A percentile compares a stretch with the other conserved stretches of the same genome.
These are phyloP conservation scores for Schwanniomyces pseudopolymorphus DNA, from an alignment of 805 yeast species.

Conservation along the genomic window DNA sequence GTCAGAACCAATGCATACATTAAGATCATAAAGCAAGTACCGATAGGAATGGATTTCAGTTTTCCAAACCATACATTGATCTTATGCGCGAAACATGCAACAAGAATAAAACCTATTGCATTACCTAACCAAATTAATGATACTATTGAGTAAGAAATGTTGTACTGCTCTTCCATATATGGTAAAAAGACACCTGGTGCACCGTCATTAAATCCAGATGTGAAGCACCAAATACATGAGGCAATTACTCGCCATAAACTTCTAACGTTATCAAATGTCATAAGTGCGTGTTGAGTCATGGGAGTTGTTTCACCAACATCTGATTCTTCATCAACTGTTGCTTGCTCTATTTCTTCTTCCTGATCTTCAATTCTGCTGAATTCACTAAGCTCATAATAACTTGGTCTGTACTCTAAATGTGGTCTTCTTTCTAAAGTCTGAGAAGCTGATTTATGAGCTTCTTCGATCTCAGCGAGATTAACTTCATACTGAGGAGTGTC, in stretches of 20 bases:
- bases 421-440: slow-evolving; percentile 5
- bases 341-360: not conserved
- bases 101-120: slow-evolving; percentile 53
- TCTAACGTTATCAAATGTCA: slow-evolving; percentile 30
- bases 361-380: not conserved
- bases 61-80: slow-evolving; percentile 43
- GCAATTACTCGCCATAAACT: slow-evolving; percentile 44
- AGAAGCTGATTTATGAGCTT: not conserved
- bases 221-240: slow-evolving; percentile 39
- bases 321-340: not conserved
- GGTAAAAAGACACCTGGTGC: slow-evolving; percentile 64
- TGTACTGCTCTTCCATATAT: slow-evolving; percentile 48
- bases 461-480: not conserved
- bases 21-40: slow-evolving; percentile 4
- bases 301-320: not conserved
- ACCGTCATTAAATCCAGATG: slow-evolving; percentile 52
- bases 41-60: slow-evolving; percentile 31
- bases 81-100: slow-evolving; percentile 50
- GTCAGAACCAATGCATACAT: slow-evolving; percentile 19
- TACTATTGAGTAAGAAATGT: slow-evolving; percentile 50
- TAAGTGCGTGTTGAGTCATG: not conserved
- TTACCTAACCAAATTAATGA: slow-evolving; percentile 59
- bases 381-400: slow-evolving; percentile 1
- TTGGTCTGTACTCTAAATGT: slow-evolving; percentile 2
- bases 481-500: not conserved